phyloP scores from a whole-genome alignment of 2,329 filamentous ascomycete species.

The Monosporascus sp. region DNA sequence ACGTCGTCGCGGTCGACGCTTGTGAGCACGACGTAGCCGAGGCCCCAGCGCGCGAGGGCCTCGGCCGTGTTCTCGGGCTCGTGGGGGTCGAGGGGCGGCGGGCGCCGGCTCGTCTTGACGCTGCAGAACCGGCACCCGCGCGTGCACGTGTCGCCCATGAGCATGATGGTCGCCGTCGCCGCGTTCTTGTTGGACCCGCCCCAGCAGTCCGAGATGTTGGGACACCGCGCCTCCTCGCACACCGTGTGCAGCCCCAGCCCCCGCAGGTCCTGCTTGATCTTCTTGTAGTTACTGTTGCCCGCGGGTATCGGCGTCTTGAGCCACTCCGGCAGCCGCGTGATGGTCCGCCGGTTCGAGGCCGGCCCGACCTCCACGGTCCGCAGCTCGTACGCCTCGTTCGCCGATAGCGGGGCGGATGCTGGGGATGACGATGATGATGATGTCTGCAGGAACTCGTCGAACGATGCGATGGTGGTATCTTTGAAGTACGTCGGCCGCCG shows the following conservation, averaged over 20 bases:
- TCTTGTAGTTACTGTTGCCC: conserved; percentile 78
- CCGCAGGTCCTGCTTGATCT: conserved; percentile 88
- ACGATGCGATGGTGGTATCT: conserved; percentile 50
- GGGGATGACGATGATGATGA: conserved; percentile 23
- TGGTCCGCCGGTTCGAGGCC: conserved; percentile 56
- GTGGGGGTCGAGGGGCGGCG: conserved; percentile 82
- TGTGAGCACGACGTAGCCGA: conserved; percentile 94
- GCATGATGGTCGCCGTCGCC: conserved; percentile 96
- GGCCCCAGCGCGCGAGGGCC: conserved; percentile 83
- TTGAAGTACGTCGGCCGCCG: conserved; percentile 54
- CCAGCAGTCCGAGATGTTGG: conserved; percentile 98
- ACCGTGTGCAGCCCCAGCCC: conserved; percentile 91
- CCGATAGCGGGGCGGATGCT: conserved; percentile 32
- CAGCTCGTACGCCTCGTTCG: conserved; percentile 54
- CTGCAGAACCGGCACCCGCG: conserved; percentile 95
- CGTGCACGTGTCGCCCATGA: conserved; percentile 98
- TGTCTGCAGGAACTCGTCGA: conserved; percentile 52
- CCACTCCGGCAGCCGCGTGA: conserved; percentile 82
- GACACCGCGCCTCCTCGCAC: conserved; percentile 94
- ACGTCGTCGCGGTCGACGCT: conserved; percentile 92
- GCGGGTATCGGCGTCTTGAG: conserved; percentile 92
- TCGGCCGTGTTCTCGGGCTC: conserved; percentile 97
- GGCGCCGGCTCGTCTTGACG: conserved; percentile 79
- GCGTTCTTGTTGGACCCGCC: conserved; percentile 82
- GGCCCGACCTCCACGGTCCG: conserved; percentile 62